Percentiles rank a stretch among this genome's conserved stretches.
phyloP scores from a whole-genome alignment of 306 rosid genomes.

The Cicer pinnatifidum region DNA sequence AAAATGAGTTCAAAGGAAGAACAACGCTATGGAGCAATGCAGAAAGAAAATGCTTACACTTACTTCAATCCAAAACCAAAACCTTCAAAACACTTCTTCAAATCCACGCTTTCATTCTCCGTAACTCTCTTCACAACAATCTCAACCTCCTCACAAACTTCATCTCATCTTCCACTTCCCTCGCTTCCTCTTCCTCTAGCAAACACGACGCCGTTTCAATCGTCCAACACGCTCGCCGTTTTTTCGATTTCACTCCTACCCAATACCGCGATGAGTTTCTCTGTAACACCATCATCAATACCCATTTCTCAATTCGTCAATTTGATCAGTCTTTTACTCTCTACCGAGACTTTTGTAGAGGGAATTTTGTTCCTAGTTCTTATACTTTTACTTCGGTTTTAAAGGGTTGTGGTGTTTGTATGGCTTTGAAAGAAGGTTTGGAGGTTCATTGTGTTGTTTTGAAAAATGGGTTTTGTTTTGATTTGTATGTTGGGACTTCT shows the following conservation, averaged over 20 bases:
- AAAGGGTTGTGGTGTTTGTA: constrained; percentile 54
- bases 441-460: constrained; percentile 56
- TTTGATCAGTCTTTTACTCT: constrained; percentile 53
- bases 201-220: constrained; percentile 38
- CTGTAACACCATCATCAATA: constrained; percentile 59
- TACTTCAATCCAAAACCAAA: constrained; percentile 51
- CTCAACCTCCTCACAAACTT: constrained; percentile 69
- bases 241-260: constrained; percentile 56
- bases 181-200: constrained; percentile 30
- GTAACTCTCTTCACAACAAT: constrained; percentile 60
- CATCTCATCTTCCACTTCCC: constrained; percentile 56
- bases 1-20: constrained; percentile 6
- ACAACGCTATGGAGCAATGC: constrained; percentile 51
- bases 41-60: constrained; percentile 63
- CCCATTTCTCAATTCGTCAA: constrained; percentile 50
- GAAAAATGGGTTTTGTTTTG: constrained; percentile 55
- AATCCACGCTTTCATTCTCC: constrained; percentile 73
- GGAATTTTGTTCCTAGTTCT: constrained; percentile 47
- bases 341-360: constrained; percentile 54
- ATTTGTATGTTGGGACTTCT: constrained; percentile 63
- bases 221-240: constrained; percentile 56
- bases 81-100: constrained; percentile 52
- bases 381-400: constrained; percentile 55
- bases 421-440: constrained; percentile 50
- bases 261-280: constrained; percentile 53